Percentiles rank a stretch among this genome's conserved stretches.
Evolutionary conservation across 208 protist species (phyloP).

Genomic region (Trypanosoma theileri): DNA sequence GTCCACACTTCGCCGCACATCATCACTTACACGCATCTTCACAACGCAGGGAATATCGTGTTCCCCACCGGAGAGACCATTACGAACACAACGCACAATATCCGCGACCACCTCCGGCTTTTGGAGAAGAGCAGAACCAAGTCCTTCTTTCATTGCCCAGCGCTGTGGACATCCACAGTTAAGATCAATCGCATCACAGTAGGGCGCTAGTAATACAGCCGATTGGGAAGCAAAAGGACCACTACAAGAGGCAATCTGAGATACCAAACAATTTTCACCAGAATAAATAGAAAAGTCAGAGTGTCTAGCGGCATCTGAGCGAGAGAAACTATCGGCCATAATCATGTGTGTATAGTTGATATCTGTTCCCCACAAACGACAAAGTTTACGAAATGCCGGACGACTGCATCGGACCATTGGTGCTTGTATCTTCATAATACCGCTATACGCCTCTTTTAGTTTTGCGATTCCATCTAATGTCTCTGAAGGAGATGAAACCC

Average conservation of each 20-base stretch:
- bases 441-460: constrained; percentile 34
- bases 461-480: neutral
- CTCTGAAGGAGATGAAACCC: constrained; percentile 7
- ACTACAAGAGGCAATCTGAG: constrained; percentile 83
- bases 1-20: constrained; percentile 73
- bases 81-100: constrained; percentile 70
- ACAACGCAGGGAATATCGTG: constrained; percentile 53
- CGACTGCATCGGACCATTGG: constrained; percentile 94
- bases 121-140: constrained; percentile 71
- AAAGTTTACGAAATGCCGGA: constrained; percentile 80
- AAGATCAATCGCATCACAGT: constrained; percentile 86
- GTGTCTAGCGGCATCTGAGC: constrained; percentile 66
- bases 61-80: constrained; percentile 24
- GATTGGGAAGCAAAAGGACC: constrained; percentile 58
- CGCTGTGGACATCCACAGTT: constrained; percentile 94
- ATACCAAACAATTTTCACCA: constrained; percentile 70
- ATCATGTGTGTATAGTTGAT: constrained; percentile 93
- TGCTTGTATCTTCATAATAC: constrained; percentile 71
- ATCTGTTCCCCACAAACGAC: constrained; percentile 68
- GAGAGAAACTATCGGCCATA: constrained; percentile 78
- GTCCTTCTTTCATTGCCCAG: constrained; percentile 82
- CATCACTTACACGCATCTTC: constrained; percentile 84
- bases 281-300: constrained; percentile 77
- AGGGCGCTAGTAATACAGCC: constrained; percentile 50
- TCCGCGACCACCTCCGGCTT: constrained; percentile 77